Evolutionary conservation across 768 basidiomycete genomes (phyloP), one percentile per base, ranked within the genome.

Genomic region (Psilocybe sp.): DNA sequence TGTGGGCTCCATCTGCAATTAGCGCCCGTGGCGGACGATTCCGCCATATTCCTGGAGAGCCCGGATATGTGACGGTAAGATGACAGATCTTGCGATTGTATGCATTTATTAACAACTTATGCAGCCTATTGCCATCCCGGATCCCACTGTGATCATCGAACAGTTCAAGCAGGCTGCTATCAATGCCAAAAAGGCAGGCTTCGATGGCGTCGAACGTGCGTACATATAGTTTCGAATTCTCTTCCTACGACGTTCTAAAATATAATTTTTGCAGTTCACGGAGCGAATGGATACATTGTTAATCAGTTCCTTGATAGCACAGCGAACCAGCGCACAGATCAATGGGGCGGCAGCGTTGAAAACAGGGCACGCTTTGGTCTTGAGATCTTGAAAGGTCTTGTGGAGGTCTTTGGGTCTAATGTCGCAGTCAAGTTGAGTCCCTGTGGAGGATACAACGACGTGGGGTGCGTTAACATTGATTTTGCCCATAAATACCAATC

Each of bases 301-400:
- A 63, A 74, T 51, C 78, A 82, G 52, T 81, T 82, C 67, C 61
- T 79, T n/a, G 76, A 81, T 50, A 62, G 56, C 37, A 68, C 59
- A 3, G 61, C 72, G 15, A 82, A 83, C 36, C 50, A 58, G 40
- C 73, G 81, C 14, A 79, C 73, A 14, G 82, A 83, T 64, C 62
- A 72, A 47, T 87, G 78, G 69, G 84, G 84, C 6, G 84, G 84
- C 5, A 76, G 72, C 38, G 51, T 77, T 40, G 78, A 80, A 61
- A 81, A 81, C 60, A 73, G 83, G n/a, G 62, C 70, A 1, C 65
- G 79, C 2, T 82, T 86, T 60, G 68, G 66, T 0, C 69, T 80
- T 4, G 77, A 82, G 58, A 67, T 78, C 42, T 58, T 80, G 16
- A 74, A 77, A 47, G 76, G 68, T 3, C 50, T 65, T 15, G 52